phyloP scores from a whole-genome alignment of 257 asterid genomes.

The Ehretia macrophylla region DNA sequence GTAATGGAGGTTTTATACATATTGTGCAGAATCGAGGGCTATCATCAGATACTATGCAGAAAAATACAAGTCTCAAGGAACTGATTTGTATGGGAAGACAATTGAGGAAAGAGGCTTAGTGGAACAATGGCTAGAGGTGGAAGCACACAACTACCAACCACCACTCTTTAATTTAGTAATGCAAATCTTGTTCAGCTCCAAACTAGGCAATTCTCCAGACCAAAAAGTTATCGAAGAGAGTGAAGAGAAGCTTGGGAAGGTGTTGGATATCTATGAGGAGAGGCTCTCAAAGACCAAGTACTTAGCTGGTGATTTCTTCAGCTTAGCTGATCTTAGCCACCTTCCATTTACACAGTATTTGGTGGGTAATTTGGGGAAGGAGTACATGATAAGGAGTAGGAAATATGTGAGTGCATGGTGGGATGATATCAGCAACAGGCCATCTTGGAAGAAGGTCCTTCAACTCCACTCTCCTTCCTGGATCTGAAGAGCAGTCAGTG shows the following conservation, averaged over 20 bases:
- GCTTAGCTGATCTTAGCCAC: conserved; percentile 52
- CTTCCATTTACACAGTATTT: conserved; percentile 31
- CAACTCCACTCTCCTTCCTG: conserved; percentile 9
- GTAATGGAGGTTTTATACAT: background rate
- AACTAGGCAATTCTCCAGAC: conserved; percentile 23
- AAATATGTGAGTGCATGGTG: conserved; percentile 47
- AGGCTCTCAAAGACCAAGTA: conserved; percentile 38
- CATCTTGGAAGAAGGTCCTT: conserved; percentile 39
- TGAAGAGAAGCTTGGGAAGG: conserved; percentile 36
- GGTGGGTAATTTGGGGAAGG: conserved; percentile 22
- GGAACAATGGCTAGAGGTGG: conserved; percentile 47
- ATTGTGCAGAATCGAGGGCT: conserved; percentile 39
- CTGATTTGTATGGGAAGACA: conserved; percentile 27
- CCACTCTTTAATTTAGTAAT: conserved; percentile 30
- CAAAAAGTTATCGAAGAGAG: conserved; percentile 15
- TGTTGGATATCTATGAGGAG: conserved; percentile 41
- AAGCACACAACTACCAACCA: conserved; percentile 43
- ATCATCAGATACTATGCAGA: conserved; percentile 40
- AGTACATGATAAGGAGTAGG: conserved; percentile 37
- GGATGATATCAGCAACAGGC: conserved; percentile 45
- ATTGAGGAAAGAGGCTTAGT: conserved; percentile 34
- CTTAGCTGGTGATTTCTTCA: conserved; percentile 43
- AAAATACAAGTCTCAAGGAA: conserved; percentile 41
- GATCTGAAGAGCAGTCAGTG: too few relatives aligned
- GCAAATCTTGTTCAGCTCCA: conserved; percentile 24